These are phyloP conservation scores for Leptodontidium sp. DNA, from an alignment of 2,329 filamentous ascomycete genomes.

Conservation along the genomic window DNA sequence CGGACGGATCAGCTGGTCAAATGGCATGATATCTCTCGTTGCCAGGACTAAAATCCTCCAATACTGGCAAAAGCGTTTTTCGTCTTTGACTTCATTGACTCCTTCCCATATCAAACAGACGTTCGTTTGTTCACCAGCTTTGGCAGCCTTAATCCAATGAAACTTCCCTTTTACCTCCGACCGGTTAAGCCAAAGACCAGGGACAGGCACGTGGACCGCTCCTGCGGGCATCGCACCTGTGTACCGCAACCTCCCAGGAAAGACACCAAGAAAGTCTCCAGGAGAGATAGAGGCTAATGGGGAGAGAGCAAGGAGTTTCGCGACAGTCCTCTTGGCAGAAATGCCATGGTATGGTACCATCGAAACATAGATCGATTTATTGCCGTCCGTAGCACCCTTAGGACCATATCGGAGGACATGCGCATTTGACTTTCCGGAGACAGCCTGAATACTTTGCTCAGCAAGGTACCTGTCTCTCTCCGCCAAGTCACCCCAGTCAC, in stretches of 20 bases:
- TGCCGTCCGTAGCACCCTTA: neutral
- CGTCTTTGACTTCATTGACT: neutral
- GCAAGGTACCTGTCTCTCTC: neutral
- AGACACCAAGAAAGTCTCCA: neutral
- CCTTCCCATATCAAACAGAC: constrained; percentile 2
- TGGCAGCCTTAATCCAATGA: neutral
- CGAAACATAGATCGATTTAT: neutral
- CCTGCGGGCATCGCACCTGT: neutral
- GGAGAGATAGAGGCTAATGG: neutral
- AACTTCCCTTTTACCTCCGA: neutral
- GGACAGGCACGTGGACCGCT: neutral
- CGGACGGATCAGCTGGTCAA: neutral
- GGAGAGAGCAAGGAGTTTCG: neutral
- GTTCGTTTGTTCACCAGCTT: neutral
- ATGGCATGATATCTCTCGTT: neutral
- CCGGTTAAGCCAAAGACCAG: neutral
- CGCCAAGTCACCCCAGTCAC: neutral
- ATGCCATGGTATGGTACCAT: neutral
- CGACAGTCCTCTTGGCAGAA: neutral
- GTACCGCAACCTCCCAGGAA: neutral
- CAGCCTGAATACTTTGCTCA: neutral
- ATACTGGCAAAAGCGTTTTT: neutral
- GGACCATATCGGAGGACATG: neutral
- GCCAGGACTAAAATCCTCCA: constrained; percentile 5
- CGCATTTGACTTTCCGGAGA: neutral